Evolutionary conservation across 2,329 filamentous ascomycete genomes (phyloP).

Genomic region (Aspergillus nomiae): DNA sequence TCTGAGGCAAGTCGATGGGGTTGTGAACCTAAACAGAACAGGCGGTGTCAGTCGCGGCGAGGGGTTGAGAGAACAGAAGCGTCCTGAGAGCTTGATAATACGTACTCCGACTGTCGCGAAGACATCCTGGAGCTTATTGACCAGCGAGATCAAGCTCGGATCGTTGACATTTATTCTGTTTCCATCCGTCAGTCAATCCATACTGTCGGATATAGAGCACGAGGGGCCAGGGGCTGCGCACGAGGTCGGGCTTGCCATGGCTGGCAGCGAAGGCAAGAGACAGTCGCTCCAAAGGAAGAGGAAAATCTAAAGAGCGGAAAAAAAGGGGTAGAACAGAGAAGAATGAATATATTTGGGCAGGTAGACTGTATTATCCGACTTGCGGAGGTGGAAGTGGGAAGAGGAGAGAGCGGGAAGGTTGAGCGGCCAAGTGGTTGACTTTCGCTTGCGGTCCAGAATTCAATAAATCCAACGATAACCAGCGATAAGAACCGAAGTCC

Average conservation of each 20-base stretch:
- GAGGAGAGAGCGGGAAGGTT: conserved; percentile 19
- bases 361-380: conserved; percentile 6
- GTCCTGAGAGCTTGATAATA: conserved; percentile 24
- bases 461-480: conserved; percentile 1
- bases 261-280: conserved; percentile 30
- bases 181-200: conserved; percentile 27
- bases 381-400: conserved; percentile 13
- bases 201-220: conserved; percentile 18
- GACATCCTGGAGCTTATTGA: conserved; percentile 99
- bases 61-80: conserved; percentile 9
- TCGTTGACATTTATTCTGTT: conserved; percentile 72
- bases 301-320: conserved; percentile 2
- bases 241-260: conserved; percentile 51
- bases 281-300: conserved; percentile 14
- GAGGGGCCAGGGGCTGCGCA: conserved; percentile 39
- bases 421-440: conserved; percentile 23
- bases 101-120: conserved; percentile 90
- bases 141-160: conserved; percentile 72
- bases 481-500: conserved; percentile 3
- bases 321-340: background rate
- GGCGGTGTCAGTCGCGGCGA: conserved; percentile 28
- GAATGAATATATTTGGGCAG: conserved; percentile 13
- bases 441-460: conserved; percentile 16
- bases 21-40: conserved; percentile 75
- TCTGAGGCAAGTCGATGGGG: conserved; percentile 97